Evolutionary conservation across 768 basidiomycete species (phyloP).

Genomic region (Flagelloscypha sp.): DNA sequence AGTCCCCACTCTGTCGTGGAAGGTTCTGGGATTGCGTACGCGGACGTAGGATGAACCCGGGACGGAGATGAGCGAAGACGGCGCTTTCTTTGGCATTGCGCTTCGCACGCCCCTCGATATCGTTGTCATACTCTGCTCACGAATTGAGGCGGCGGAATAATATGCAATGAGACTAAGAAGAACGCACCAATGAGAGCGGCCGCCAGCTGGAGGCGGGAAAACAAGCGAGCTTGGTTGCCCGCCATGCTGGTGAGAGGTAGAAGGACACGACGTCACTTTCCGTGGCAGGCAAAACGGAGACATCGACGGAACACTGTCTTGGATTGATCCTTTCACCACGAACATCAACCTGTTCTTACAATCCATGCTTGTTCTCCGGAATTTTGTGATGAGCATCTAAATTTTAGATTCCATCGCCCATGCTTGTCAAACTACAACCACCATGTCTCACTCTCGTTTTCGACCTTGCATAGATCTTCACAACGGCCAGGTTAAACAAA

Average conservation of each 20-base stretch:
- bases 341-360: slow-evolving; percentile 1
- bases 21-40: too few species aligned
- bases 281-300: slow-evolving; percentile 5
- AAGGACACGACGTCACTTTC: background rate
- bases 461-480: slow-evolving; percentile 97
- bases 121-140: slow-evolving; percentile 80
- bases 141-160: slow-evolving; percentile 4
- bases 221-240: slow-evolving; percentile 33
- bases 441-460: slow-evolving; percentile 48
- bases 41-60: slow-evolving; percentile 39
- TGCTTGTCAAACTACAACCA: slow-evolving; percentile 19
- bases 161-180: slow-evolving; percentile 3
- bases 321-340: background rate
- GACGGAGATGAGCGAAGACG: slow-evolving; percentile 74
- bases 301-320: background rate
- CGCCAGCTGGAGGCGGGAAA: slow-evolving; percentile 81
- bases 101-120: slow-evolving; percentile 55
- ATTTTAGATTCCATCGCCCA: background rate
- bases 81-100: slow-evolving; percentile 76
- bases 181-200: slow-evolving; percentile 74
- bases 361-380: background rate
- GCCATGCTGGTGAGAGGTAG: background rate
- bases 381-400: background rate
- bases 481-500: slow-evolving; percentile 93
- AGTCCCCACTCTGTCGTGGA: slow-evolving; percentile 51